Conservation (phyloP, 805 yeast genomes). For the Candida ovalis region DNA sequence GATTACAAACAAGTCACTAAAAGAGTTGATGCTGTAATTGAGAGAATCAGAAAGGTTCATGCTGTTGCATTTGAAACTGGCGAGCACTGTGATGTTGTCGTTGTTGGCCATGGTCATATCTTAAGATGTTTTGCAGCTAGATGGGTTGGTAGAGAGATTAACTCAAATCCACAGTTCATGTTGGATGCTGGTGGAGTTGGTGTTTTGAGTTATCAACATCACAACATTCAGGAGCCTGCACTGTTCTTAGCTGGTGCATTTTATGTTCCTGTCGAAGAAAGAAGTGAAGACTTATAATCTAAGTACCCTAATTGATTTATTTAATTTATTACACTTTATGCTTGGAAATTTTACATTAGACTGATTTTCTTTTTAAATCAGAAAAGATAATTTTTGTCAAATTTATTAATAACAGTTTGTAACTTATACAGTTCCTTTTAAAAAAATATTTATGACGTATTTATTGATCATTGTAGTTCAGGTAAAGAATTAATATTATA, state of each 20-base stretch:
- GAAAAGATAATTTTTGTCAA: too few relatives aligned
- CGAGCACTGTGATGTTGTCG: slow-evolving; percentile 65
- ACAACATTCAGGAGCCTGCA: slow-evolving; percentile 83
- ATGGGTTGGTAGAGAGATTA: slow-evolving; percentile 67
- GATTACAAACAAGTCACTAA: slow-evolving; percentile 57
- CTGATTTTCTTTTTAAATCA: too few relatives aligned
- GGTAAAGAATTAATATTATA: too few relatives aligned
- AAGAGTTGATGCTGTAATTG: slow-evolving; percentile 70
- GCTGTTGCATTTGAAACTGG: slow-evolving; percentile 44
- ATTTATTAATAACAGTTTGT: too few relatives aligned
- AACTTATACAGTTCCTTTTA: too few relatives aligned
- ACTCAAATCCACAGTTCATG: slow-evolving; percentile 71
- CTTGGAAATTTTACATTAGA: too few relatives aligned
- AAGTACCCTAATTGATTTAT: too few relatives aligned
- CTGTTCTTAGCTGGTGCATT: slow-evolving; percentile 81
- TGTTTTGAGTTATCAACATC: slow-evolving; percentile 85
- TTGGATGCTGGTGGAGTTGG: slow-evolving; percentile 96
- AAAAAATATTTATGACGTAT: too few relatives aligned
- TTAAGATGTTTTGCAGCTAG: slow-evolving; percentile 84
- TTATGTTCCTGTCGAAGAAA: slow-evolving; percentile 63
- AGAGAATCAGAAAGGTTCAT: slow-evolving; percentile 60
- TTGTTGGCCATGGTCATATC: slow-evolving; percentile 93
- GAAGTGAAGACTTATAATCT: slow-evolving; percentile 29
- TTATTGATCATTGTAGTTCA: too few relatives aligned
- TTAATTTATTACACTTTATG: too few relatives aligned